Conservation (phyloP, 352 stramenopile genomes). For the Pythium dissotocum region DNA sequence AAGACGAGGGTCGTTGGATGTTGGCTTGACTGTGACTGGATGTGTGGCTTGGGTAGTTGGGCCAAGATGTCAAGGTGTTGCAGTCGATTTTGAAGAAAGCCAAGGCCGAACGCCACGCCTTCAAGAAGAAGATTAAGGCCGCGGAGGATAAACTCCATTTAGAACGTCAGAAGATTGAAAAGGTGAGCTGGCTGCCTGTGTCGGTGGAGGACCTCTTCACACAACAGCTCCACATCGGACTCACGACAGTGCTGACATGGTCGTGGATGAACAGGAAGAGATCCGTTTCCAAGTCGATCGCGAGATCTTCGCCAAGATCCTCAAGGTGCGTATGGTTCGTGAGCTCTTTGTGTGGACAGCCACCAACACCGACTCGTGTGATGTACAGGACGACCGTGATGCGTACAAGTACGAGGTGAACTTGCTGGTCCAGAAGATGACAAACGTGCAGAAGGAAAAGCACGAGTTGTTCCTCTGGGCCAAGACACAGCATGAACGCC, state of each 20-base stretch:
- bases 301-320: slow-evolving; percentile 85
- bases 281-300: slow-evolving; percentile 80
- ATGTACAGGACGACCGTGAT: slow-evolving; percentile 67
- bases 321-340: slow-evolving; percentile 42
- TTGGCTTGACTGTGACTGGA: not conserved
- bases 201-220: not conserved
- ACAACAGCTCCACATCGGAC: not conserved
- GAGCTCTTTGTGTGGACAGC: not conserved
- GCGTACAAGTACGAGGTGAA: slow-evolving; percentile 75
- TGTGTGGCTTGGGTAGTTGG: slow-evolving; percentile 38
- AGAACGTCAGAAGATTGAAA: slow-evolving; percentile 70
- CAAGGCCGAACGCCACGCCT: slow-evolving; percentile 73
- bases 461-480: slow-evolving; percentile 70
- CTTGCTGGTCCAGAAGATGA: slow-evolving; percentile 68
- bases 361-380: not conserved
- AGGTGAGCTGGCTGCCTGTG: slow-evolving; percentile 32
- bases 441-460: slow-evolving; percentile 68
- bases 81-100: slow-evolving; percentile 81
- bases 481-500: slow-evolving; percentile 68
- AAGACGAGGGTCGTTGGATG: not conserved
- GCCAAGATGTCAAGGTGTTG: slow-evolving; percentile 69
- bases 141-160: slow-evolving; percentile 57
- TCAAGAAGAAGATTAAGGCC: slow-evolving; percentile 81
- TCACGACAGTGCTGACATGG: not conserved
- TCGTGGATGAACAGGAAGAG: slow-evolving; percentile 45